A percentile compares a stretch with the other conserved stretches of the same genome.
These are phyloP conservation scores for Ploettnerulaceae sp. DNA, from an alignment of 2,329 filamentous ascomycete genomes.

Conservation along the genomic window DNA sequence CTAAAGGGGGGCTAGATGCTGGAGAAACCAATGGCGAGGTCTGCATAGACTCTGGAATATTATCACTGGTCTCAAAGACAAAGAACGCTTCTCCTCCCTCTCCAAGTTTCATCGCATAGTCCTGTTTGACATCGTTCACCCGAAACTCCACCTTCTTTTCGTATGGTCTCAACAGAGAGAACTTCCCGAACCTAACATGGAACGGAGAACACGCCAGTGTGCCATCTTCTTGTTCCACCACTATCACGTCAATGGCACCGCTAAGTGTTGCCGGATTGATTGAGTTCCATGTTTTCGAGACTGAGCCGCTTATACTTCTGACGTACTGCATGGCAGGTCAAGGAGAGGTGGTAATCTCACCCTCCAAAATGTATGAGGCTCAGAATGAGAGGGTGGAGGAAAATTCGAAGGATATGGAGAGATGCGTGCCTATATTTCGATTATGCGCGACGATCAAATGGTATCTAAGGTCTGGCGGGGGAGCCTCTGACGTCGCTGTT, in stretches of 20 bases:
- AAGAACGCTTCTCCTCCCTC: conserved; percentile 98
- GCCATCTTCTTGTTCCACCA: conserved; percentile 94
- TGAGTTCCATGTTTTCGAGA: conserved; percentile 98
- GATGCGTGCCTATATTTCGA: neutral
- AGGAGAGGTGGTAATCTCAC: neutral
- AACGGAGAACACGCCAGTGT: conserved; percentile 88
- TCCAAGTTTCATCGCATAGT: conserved; percentile 97
- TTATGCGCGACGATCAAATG: neutral
- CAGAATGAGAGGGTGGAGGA: neutral
- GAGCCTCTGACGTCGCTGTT: conserved; percentile 8
- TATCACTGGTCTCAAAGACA: conserved; percentile 90
- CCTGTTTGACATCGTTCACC: conserved; percentile 86
- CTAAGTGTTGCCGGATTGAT: conserved; percentile 97
- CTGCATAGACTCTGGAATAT: conserved; percentile 87
- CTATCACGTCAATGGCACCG: conserved; percentile 97
- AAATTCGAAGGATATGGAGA: conserved; percentile 1
- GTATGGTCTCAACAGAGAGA: conserved; percentile 86
- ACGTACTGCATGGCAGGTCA: conserved; percentile 83
- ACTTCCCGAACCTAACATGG: conserved; percentile 98
- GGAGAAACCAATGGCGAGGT: conserved; percentile 93
- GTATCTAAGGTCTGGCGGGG: neutral
- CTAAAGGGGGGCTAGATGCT: conserved; percentile 72
- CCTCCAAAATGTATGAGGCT: neutral
- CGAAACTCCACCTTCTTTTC: conserved; percentile 99
- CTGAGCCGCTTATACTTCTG: conserved; percentile 86